Conservation (phyloP, 345 rosid species). For the Microthlaspi erraticum region DNA sequence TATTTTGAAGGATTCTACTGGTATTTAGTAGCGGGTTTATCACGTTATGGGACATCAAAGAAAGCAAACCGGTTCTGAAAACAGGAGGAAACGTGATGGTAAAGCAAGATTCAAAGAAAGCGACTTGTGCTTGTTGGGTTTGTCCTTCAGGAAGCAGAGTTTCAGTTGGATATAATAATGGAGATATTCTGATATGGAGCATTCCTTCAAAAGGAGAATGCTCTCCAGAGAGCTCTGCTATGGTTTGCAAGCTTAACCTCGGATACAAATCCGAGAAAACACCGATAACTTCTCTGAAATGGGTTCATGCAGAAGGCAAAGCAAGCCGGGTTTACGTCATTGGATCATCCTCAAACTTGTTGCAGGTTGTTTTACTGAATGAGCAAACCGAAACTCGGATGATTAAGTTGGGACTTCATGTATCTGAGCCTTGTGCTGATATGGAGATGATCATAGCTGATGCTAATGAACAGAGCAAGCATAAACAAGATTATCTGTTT, state of each 20-base stretch:
- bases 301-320: conserved; percentile 72
- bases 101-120: conserved; percentile 65
- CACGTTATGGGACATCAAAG: conserved; percentile 75
- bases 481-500: conserved; percentile 60
- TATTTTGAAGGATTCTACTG: conserved; percentile 66
- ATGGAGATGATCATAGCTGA: conserved; percentile 73
- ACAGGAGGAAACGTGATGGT: conserved; percentile 60
- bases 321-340: conserved; percentile 73
- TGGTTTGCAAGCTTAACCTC: conserved; percentile 75
- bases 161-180: conserved; percentile 79
- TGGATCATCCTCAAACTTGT: conserved; percentile 63
- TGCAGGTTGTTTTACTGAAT: conserved; percentile 78
- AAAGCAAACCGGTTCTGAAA: conserved; percentile 61
- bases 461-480: conserved; percentile 62
- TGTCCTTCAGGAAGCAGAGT: conserved; percentile 86
- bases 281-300: conserved; percentile 72
- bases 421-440: conserved; percentile 76
- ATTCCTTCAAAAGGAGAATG: conserved; percentile 53
- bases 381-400: conserved; percentile 79
- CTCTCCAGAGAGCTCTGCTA: conserved; percentile 50
- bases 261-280: conserved; percentile 77
- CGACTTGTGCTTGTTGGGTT: conserved; percentile 86
- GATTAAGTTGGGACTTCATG: conserved; percentile 71
- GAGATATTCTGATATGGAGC: conserved; percentile 79
- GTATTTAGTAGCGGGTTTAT: conserved; percentile 75